These are phyloP conservation scores for Chenopodium album DNA, from an alignment of 148 eudicot genomes.

Conservation along the genomic window DNA sequence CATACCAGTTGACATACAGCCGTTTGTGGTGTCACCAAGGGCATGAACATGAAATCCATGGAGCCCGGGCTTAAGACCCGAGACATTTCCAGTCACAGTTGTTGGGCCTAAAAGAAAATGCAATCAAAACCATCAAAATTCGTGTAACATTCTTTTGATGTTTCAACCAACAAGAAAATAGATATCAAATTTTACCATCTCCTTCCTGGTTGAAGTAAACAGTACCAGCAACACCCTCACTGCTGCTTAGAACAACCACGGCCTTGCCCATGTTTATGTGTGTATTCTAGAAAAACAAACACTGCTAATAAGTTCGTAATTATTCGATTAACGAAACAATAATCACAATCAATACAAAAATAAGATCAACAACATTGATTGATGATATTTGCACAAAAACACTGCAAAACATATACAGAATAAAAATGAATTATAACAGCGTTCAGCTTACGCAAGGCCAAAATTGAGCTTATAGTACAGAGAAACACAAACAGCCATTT, in stretches of 20 bases:
- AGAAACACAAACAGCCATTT: too few relatives aligned
- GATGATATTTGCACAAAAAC: background rate
- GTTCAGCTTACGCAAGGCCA: background rate
- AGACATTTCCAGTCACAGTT: constrained; percentile 67
- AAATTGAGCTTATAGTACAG: background rate
- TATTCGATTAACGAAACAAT: background rate
- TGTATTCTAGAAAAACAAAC: constrained; percentile 51
- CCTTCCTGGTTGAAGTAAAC: constrained; percentile 76
- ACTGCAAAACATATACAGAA: too few relatives aligned
- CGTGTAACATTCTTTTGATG: background rate
- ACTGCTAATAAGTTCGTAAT: background rate
- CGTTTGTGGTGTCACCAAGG: constrained; percentile 97
- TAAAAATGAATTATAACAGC: background rate
- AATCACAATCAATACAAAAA: background rate
- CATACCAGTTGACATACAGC: constrained; percentile 97
- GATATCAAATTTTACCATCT: constrained; percentile 52
- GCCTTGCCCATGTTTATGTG: constrained; percentile 72
- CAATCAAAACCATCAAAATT: background rate
- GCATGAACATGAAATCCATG: constrained; percentile 99
- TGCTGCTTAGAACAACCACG: constrained; percentile 73
- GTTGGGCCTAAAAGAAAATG: constrained; percentile 61
- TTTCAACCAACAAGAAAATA: constrained; percentile 1
- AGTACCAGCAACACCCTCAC: constrained; percentile 76
- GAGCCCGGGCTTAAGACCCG: constrained; percentile 89
- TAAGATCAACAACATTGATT: background rate